Conservation (phyloP, 331 rosid genomes). For the Prunus yedoensis region DNA sequence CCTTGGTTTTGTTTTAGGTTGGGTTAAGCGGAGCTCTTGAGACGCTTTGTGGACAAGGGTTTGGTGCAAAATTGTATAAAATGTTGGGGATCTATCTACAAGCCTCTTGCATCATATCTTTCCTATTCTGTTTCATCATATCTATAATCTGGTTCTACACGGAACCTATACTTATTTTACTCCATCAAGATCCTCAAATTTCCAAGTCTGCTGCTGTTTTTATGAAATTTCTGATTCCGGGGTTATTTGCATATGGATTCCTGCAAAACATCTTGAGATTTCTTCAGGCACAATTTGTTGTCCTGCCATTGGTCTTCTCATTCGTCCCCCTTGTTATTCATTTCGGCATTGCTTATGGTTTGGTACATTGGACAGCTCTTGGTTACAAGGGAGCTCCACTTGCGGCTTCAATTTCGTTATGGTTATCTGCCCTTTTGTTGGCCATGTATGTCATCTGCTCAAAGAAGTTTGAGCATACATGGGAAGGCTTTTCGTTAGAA, state of each 20-base stretch:
- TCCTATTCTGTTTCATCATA: constrained; percentile 46
- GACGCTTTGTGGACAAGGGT: constrained; percentile 80
- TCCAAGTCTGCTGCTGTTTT: constrained; percentile 54
- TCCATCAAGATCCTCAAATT: constrained; percentile 64
- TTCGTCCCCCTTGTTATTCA: constrained; percentile 44
- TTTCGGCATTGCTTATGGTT: constrained; percentile 47
- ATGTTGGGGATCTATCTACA: constrained; percentile 73
- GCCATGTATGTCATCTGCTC: constrained; percentile 37
- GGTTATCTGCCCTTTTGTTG: constrained; percentile 53
- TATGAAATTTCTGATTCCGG: constrained; percentile 59
- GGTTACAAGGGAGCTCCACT: constrained; percentile 65
- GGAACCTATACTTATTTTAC: constrained; percentile 49
- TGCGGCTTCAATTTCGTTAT: constrained; percentile 56
- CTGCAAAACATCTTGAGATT: constrained; percentile 68
- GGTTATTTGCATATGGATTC: constrained; percentile 61
- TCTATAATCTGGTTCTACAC: constrained; percentile 66
- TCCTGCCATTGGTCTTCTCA: constrained; percentile 53
- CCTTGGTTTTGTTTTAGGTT: constrained; percentile 37
- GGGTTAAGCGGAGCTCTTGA: constrained; percentile 88
- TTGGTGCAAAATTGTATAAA: constrained; percentile 59
- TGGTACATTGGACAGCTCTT: constrained; percentile 47
- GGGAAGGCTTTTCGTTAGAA: constrained; percentile 63
- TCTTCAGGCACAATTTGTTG: constrained; percentile 73
- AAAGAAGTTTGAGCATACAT: constrained; percentile 53
- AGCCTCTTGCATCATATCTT: constrained; percentile 58